phyloP scores from a whole-genome alignment of 2,329 filamentous ascomycete genomes.

The Nigrograna mackinnonii region DNA sequence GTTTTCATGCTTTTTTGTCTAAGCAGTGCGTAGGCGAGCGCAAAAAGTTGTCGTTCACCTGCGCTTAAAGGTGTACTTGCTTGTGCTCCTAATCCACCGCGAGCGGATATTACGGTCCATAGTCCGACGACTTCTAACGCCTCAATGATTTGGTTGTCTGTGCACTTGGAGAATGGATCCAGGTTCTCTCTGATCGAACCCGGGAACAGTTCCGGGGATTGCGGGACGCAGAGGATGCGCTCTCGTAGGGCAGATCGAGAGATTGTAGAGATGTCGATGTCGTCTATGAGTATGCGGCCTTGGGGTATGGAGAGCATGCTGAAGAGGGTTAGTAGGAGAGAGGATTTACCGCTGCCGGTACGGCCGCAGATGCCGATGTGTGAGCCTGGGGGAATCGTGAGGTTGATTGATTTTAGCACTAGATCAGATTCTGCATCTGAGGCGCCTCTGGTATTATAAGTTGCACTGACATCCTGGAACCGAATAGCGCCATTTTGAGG shows the following conservation, averaged over 20 bases:
- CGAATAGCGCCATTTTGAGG: constrained; percentile 10
- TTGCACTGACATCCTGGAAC: constrained; percentile 9
- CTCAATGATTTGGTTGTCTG: constrained; percentile 6
- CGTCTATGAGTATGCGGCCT: constrained; percentile 50
- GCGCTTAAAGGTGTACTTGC: constrained; percentile 3
- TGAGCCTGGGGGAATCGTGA: constrained; percentile 48
- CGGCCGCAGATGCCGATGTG: constrained; percentile 53
- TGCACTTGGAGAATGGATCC: too few species aligned
- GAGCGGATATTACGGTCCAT: constrained; percentile 31
- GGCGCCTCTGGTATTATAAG: too few species aligned
- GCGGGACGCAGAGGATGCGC: constrained; percentile 47
- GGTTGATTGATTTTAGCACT: constrained; percentile 20
- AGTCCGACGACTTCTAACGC: constrained; percentile 29
- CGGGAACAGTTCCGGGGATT: constrained; percentile 46
- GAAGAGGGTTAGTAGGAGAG: constrained; percentile 16
- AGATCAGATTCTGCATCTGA: too few species aligned
- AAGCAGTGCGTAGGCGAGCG: constrained; percentile 61
- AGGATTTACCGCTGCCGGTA: constrained; percentile 50
- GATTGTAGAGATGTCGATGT: constrained; percentile 47
- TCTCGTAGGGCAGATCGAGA: constrained; percentile 44
- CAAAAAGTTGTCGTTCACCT: constrained; percentile 66
- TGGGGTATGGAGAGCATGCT: constrained; percentile 10
- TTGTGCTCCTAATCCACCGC: constrained; percentile 12
- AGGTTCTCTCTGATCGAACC: constrained; percentile 10
- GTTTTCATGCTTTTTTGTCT: too few species aligned